Conservation (phyloP, 75 land plant genomes). For the Picea sitchensis region DNA sequence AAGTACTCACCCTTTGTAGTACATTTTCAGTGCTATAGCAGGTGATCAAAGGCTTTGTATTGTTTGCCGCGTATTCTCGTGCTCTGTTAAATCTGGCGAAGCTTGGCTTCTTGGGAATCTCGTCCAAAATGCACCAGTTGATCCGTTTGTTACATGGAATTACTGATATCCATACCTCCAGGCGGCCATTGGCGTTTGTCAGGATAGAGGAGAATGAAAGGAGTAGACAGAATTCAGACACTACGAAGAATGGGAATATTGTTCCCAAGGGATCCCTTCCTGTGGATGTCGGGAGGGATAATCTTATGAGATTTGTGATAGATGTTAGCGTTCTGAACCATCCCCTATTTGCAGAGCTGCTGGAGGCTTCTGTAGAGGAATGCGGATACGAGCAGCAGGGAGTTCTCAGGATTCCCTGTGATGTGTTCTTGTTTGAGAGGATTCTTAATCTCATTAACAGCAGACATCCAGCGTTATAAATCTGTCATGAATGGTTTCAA, state of each 20-base stretch:
- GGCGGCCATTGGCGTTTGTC: neutral
- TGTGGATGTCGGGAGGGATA: conserved; percentile 38
- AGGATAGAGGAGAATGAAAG: neutral
- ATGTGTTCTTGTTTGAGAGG: conserved; percentile 19
- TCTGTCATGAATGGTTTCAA: too few species aligned
- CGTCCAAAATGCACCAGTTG: neutral
- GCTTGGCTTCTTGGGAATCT: neutral
- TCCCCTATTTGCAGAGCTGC: conserved; percentile 17
- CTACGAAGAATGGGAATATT: neutral
- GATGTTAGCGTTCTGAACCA: conserved; percentile 22
- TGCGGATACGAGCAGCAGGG: conserved; percentile 38
- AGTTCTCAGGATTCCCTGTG: conserved; percentile 34
- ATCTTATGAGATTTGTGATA: conserved; percentile 22
- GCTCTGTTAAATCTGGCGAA: neutral
- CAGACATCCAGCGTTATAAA: neutral
- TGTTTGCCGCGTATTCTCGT: too few species aligned
- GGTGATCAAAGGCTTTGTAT: too few species aligned
- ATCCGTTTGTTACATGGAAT: neutral
- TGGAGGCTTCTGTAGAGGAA: conserved; percentile 32
- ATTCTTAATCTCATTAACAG: conserved; percentile 3
- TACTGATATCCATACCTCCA: neutral
- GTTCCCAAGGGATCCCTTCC: conserved; percentile 28
- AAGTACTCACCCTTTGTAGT: too few species aligned
- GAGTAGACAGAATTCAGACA: neutral
- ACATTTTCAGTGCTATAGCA: too few species aligned